These are phyloP conservation scores for Alternaria metachromatica DNA, from an alignment of 2,329 filamentous ascomycete species.

Conservation along the genomic window DNA sequence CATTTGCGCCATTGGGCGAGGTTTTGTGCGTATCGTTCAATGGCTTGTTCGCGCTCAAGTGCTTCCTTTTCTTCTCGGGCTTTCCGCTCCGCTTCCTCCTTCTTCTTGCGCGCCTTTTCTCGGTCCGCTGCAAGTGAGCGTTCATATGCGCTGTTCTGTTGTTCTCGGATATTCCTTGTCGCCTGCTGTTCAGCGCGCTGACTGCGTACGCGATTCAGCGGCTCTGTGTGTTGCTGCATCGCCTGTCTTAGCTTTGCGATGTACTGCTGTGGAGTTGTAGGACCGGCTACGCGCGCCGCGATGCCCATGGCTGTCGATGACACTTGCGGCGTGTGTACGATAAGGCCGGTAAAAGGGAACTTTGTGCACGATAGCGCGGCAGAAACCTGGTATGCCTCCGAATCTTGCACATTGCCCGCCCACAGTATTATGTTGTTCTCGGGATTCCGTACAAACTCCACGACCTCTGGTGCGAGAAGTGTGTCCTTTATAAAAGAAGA, in stretches of 20 bases:
- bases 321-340: conserved; percentile 86
- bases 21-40: conserved; percentile 63
- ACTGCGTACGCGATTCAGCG: conserved; percentile 76
- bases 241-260: conserved; percentile 75
- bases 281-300: conserved; percentile 77
- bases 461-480: conserved; percentile 76
- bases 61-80: conserved; percentile 71
- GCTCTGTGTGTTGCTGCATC: conserved; percentile 76
- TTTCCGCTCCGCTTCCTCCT: conserved; percentile 73
- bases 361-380: conserved; percentile 86
- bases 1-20: conserved; percentile 78
- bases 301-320: conserved; percentile 90
- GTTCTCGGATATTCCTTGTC: conserved; percentile 77
- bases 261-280: conserved; percentile 73
- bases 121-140: conserved; percentile 86
- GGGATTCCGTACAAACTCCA: conserved; percentile 75
- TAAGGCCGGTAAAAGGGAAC: conserved; percentile 85
- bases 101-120: conserved; percentile 77
- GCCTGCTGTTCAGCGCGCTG: conserved; percentile 81
- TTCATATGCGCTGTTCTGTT: conserved; percentile 95
- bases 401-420: conserved; percentile 91
- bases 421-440: conserved; percentile 84
- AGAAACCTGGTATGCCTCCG: conserved; percentile 94
- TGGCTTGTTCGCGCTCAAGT: conserved; percentile 67
- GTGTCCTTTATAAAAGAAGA: conserved; percentile 81